Percentiles rank a stretch among this genome's conserved stretches.
These are phyloP conservation scores for Kodamaea neixiangensis DNA, from an alignment of 805 yeast species.

Conservation along the genomic window DNA sequence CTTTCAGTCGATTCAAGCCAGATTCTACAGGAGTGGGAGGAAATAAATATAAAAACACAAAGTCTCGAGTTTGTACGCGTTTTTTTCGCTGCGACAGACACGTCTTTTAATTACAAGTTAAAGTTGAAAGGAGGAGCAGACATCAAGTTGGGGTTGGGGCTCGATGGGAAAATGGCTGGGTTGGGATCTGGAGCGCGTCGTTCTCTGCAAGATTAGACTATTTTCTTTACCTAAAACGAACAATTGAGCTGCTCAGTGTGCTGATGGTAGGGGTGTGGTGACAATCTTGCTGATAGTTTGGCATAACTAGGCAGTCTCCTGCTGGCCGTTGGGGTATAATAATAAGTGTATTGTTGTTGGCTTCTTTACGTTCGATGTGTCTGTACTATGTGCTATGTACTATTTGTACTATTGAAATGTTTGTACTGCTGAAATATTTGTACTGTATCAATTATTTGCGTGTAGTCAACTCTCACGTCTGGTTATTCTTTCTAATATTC, in stretches of 20 bases:
- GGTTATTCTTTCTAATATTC: constrained; percentile 14
- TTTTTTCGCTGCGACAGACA: not conserved
- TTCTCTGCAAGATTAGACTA: not conserved
- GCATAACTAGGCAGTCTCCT: not conserved
- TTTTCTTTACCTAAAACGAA: not conserved
- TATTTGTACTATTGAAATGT: not conserved
- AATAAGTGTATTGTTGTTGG: not conserved
- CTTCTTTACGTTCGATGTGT: no score
- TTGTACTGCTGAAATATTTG: not conserved
- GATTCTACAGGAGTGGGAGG: not conserved
- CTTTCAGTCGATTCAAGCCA: constrained; percentile 2
- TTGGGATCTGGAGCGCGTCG: not conserved
- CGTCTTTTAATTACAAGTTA: not conserved
- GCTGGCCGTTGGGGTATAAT: not conserved
- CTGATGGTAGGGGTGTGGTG: not conserved
- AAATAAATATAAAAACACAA: not conserved
- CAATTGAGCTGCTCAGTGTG: not conserved
- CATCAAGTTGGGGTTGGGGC: not conserved
- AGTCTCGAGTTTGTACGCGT: not conserved
- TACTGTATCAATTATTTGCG: not conserved
- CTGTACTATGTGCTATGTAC: no score
- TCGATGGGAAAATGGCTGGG: not conserved
- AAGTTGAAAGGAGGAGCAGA: not conserved
- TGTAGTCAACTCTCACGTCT: not conserved
- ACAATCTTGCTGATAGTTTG: not conserved